Evolutionary conservation across 1,139 yeast species (phyloP).

Genomic region (Pichia sp.): DNA sequence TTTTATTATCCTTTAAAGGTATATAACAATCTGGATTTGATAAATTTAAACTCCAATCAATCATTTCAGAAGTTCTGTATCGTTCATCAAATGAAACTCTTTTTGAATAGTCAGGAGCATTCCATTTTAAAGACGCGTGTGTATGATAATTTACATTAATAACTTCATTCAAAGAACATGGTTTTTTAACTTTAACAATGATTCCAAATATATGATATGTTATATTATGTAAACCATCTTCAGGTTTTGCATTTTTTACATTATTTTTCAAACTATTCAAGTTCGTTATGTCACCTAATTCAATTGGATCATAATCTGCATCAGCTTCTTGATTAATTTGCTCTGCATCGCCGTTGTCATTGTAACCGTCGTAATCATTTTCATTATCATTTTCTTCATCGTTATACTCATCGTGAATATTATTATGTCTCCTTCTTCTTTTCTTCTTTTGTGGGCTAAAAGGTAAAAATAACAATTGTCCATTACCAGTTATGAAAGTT

Average conservation of each 20-base stretch:
- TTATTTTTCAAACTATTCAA: not conserved
- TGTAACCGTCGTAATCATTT: conserved; percentile 2
- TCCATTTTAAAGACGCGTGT: conserved; percentile 27
- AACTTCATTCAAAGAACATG: conserved; percentile 21
- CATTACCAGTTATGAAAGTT: conserved; percentile 27
- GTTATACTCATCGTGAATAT: conserved; percentile 18
- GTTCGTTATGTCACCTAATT: not conserved
- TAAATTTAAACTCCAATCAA: conserved; percentile 29
- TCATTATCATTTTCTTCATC: conserved; percentile 23
- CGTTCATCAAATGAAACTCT: conserved; percentile 25
- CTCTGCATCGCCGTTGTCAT: conserved; percentile 11
- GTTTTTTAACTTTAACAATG: conserved; percentile 24
- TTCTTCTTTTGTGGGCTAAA: conserved; percentile 27
- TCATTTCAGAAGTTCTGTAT: conserved; percentile 26
- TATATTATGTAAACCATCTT: conserved; percentile 18
- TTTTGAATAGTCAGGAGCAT: conserved; percentile 20
- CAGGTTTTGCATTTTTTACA: not conserved
- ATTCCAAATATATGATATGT: conserved; percentile 29
- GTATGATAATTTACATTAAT: conserved; percentile 27
- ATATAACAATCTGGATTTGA: conserved; percentile 29
- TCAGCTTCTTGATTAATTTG: conserved; percentile 2
- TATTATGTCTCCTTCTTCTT: conserved; percentile 15
- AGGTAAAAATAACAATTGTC: conserved; percentile 29
- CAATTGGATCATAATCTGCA: conserved; percentile 4
- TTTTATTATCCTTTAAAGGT: conserved; percentile 21